Conservation (phyloP, 176 grass and related monocot species). For the Avena insularis region DNA sequence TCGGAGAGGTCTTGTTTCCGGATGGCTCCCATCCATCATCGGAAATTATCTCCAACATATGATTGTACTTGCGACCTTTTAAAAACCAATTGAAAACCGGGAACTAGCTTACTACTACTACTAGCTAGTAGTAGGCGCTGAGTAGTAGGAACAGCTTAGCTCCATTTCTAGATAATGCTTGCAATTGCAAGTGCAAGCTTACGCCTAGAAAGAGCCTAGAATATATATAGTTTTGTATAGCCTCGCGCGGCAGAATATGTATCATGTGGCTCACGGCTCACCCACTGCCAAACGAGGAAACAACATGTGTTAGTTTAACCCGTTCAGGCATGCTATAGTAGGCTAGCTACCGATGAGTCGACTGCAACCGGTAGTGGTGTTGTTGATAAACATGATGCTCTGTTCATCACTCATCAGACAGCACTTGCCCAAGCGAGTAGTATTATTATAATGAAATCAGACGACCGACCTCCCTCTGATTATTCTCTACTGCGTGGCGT, state of each 20-base stretch:
- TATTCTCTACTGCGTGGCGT: too few relatives aligned
- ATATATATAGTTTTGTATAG: not conserved
- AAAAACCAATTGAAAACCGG: not conserved
- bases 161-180: slow-evolving; percentile 8
- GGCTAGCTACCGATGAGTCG: not conserved
- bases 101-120: not conserved
- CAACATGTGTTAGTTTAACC: slow-evolving; percentile 40
- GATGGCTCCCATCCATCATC: not conserved
- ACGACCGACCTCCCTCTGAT: not conserved
- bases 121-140: not conserved
- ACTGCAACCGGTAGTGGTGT: not conserved
- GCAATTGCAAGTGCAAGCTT: slow-evolving; percentile 36
- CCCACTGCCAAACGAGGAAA: slow-evolving; percentile 33
- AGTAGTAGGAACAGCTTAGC: not conserved
- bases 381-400: slow-evolving; percentile 21
- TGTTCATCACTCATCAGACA: not conserved
- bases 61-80: not conserved
- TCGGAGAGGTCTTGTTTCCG: slow-evolving; percentile 33
- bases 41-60: not conserved
- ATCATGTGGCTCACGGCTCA: not conserved
- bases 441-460: not conserved
- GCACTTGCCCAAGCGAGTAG: not conserved
- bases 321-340: not conserved
- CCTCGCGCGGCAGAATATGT: not conserved
- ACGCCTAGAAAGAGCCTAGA: not conserved